Evolutionary conservation across 345 rosid genomes (phyloP).

Genomic region (Euphorbia lathyris): DNA sequence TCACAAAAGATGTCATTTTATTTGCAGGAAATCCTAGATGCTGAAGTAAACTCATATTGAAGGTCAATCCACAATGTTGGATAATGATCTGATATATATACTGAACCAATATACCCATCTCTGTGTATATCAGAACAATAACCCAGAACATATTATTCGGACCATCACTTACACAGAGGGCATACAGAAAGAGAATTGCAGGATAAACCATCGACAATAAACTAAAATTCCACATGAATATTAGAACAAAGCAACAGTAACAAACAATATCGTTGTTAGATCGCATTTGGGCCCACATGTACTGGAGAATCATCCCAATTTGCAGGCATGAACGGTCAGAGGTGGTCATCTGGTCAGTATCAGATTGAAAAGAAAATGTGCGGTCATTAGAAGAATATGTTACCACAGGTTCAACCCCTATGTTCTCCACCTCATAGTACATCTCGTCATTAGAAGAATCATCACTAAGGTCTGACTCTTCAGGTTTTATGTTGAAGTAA

Average conservation of each 20-base stretch:
- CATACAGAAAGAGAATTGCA: conserved; percentile 39
- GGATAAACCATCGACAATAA: conserved; percentile 42
- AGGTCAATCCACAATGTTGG: conserved; percentile 32
- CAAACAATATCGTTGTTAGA: conserved; percentile 44
- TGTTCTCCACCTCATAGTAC: conserved; percentile 37
- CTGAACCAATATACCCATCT: conserved; percentile 34
- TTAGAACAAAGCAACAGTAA: conserved; percentile 42
- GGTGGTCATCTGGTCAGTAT: conserved; percentile 14
- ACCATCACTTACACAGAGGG: conserved; percentile 37
- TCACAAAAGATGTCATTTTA: conserved; percentile 37
- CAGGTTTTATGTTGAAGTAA: conserved; percentile 32
- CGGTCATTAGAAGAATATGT: conserved; percentile 8
- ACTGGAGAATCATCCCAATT: conserved; percentile 29
- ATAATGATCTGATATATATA: conserved; percentile 45
- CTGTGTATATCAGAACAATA: conserved; percentile 41
- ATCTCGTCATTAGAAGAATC: conserved; percentile 26
- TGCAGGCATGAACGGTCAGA: conserved; percentile 24
- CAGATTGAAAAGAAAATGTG: conserved; percentile 24
- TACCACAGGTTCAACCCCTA: conserved; percentile 17
- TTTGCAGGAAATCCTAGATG: conserved; percentile 41
- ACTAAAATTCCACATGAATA: conserved; percentile 46
- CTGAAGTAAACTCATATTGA: conserved; percentile 26
- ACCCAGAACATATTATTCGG: conserved; percentile 44
- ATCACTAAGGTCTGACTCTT: conserved; percentile 18
- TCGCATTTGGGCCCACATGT: conserved; percentile 41